phyloP scores from a whole-genome alignment of 202 grass and related monocot species.

The Saccharum hybrid region DNA sequence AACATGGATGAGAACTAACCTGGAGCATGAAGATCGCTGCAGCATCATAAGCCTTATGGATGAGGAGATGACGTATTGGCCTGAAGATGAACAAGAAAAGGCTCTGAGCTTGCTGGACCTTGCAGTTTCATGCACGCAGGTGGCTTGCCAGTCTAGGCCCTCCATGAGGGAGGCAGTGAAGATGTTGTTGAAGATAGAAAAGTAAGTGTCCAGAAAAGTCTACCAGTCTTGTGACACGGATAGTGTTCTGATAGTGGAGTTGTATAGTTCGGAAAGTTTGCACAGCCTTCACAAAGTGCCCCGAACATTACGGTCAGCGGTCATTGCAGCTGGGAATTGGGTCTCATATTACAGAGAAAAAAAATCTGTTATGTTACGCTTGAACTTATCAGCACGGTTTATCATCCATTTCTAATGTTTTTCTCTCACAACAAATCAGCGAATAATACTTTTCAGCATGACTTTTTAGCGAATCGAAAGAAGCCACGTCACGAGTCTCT shows the following conservation, averaged over 20 bases:
- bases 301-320: not conserved
- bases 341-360: no score
- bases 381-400: no score
- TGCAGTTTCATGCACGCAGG: conserved; percentile 55
- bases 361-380: no score
- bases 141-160: conserved; percentile 55
- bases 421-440: no score
- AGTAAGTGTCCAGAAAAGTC: conserved; percentile 20
- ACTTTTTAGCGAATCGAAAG: no score
- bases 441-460: no score
- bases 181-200: conserved; percentile 43
- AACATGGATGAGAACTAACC: conserved; percentile 58
- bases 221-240: not conserved
- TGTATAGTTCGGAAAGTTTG: not conserved
- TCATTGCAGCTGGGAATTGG: no score
- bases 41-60: conserved; percentile 45
- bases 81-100: conserved; percentile 51
- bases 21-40: conserved; percentile 32
- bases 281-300: not conserved
- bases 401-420: no score
- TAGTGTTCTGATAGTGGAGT: not conserved
- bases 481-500: no score
- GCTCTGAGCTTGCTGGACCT: conserved; percentile 54
- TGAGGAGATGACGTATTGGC: conserved; percentile 60
- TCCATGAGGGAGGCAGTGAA: conserved; percentile 68